Conservation (phyloP, 139 green algal genomes). For the Coelastrella sp. region DNA sequence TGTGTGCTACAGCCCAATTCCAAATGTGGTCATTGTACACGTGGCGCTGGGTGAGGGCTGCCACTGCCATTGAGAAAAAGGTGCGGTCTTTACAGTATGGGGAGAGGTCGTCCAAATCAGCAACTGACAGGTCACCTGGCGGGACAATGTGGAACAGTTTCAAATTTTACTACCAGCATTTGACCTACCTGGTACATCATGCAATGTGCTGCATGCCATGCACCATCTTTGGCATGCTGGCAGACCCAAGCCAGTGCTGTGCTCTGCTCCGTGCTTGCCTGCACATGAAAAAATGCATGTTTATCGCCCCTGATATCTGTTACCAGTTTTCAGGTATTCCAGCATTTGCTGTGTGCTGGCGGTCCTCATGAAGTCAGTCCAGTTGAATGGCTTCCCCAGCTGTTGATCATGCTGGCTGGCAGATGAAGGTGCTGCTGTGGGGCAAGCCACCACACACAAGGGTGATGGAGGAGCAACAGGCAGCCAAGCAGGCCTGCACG, state of each 20-base stretch:
- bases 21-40: slow-evolving; percentile 5
- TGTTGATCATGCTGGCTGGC: not conserved
- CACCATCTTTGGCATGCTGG: too few species aligned
- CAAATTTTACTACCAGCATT: too few species aligned
- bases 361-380: not conserved
- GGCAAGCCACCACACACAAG: not conserved
- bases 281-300: too few species aligned
- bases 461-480: not conserved
- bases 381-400: not conserved
- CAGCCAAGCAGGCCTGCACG: slow-evolving; percentile 17
- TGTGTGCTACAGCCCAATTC: slow-evolving; percentile 19
- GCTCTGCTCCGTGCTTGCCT: too few species aligned
- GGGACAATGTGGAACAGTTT: too few species aligned
- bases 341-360: not conserved
- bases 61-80: not conserved
- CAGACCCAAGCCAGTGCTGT: too few species aligned
- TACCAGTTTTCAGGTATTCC: slow-evolving; percentile 28
- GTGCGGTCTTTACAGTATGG: not conserved
- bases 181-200: too few species aligned
- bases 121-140: slow-evolving; percentile 6
- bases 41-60: slow-evolving; percentile 8
- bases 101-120: not conserved
- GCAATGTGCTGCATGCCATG: too few species aligned
- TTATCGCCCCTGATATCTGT: not conserved
- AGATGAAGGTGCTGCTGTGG: not conserved